Conservation (phyloP, 176 grass and related monocot genomes). For the Carex scoparia region DNA sequence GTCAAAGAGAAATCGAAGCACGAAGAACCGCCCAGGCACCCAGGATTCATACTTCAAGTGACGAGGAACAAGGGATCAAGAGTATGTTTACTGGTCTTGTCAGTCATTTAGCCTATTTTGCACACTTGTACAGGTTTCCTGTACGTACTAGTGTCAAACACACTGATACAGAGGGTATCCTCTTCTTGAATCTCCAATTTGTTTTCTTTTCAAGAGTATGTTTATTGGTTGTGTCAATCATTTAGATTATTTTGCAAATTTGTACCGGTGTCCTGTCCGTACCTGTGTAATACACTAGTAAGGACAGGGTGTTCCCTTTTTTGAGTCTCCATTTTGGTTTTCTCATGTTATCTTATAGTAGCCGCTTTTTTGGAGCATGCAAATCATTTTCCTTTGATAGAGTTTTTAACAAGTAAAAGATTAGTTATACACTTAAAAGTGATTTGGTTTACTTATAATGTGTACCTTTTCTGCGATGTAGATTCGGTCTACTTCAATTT, state of each 20-base stretch:
- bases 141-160: neutral
- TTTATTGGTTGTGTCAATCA: constrained; percentile 7
- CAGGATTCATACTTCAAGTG: constrained; percentile 80
- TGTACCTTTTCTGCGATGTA: constrained; percentile 30
- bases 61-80: constrained; percentile 70
- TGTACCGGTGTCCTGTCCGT: neutral
- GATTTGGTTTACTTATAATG: neutral
- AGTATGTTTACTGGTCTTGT: constrained; percentile 42
- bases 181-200: neutral
- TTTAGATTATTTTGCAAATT: constrained; percentile 18
- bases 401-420: neutral
- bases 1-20: constrained; percentile 52
- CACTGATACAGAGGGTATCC: neutral
- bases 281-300: neutral
- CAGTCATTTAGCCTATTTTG: constrained; percentile 17
- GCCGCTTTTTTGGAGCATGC: neutral
- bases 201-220: constrained; percentile 53
- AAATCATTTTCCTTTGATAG: neutral
- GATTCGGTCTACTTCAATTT: constrained; percentile 73
- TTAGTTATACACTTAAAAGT: neutral
- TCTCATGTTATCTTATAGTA: neutral
- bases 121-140: neutral
- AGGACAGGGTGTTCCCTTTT: neutral
- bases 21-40: constrained; percentile 78
- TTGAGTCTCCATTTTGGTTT: neutral